phyloP scores from a whole-genome alignment of 805 yeast genomes.

The Lachancea nothofagi region DNA sequence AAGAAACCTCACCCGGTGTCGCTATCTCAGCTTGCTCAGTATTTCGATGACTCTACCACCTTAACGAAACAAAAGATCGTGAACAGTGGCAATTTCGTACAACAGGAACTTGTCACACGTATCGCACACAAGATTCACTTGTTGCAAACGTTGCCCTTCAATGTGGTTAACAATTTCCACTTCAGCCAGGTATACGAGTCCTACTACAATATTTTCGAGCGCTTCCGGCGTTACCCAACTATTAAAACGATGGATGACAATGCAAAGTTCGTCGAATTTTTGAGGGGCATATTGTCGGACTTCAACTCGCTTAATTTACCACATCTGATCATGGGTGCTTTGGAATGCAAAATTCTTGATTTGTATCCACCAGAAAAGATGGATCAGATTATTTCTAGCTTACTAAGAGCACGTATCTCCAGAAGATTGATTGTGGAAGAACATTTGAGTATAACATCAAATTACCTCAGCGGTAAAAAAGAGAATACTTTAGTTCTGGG shows the following conservation, averaged over 20 bases:
- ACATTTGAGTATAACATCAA: constrained; percentile 72
- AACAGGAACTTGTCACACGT: constrained; percentile 78
- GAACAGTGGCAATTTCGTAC: constrained; percentile 81
- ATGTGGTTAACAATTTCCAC: constrained; percentile 79
- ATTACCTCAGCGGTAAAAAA: constrained; percentile 43
- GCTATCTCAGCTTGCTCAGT: constrained; percentile 82
- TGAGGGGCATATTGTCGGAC: constrained; percentile 59
- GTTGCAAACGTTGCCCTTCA: constrained; percentile 76
- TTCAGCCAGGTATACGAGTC: constrained; percentile 83
- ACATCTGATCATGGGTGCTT: constrained; percentile 87
- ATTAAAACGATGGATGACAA: constrained; percentile 72
- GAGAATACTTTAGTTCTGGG: constrained; percentile 53
- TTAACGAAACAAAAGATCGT: constrained; percentile 72
- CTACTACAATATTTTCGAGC: constrained; percentile 82
- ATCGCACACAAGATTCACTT: constrained; percentile 75
- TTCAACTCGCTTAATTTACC: constrained; percentile 80
- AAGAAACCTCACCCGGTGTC: constrained; percentile 85
- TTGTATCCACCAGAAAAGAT: constrained; percentile 55
- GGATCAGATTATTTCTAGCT: constrained; percentile 68
- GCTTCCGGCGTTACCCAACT: constrained; percentile 66
- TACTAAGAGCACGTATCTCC: constrained; percentile 81
- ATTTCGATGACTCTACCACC: constrained; percentile 56
- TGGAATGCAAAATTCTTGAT: constrained; percentile 63
- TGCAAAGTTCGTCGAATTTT: constrained; percentile 58
- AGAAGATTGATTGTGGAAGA: constrained; percentile 89